A percentile compares a stretch with the other conserved stretches of the same genome.
phyloP scores from a whole-genome alignment of 2,329 filamentous ascomycete genomes.

The Neonectria magnoliae region DNA sequence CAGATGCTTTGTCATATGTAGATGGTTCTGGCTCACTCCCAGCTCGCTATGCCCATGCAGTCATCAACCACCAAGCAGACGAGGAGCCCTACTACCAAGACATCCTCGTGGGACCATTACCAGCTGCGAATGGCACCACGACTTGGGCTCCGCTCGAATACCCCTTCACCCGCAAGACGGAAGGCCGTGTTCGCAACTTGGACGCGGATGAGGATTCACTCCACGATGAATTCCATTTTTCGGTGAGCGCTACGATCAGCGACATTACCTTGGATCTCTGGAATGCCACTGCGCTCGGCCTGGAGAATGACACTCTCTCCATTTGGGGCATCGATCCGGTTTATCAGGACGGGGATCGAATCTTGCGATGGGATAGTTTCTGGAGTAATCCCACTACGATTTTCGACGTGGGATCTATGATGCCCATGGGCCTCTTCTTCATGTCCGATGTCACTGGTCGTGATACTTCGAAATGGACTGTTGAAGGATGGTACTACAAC shows the following conservation, averaged over 20 bases:
- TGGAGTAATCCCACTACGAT: constrained; percentile 14
- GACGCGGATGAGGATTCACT: constrained; percentile 10
- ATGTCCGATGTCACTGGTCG: constrained; percentile 19
- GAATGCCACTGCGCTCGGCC: constrained; percentile 19
- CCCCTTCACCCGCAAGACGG: constrained; percentile 17
- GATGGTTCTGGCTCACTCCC: constrained; percentile 5
- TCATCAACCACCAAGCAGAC: constrained; percentile 16
- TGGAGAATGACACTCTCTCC: constrained; percentile 17
- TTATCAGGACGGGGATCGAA: constrained; percentile 8
- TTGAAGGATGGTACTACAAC: constrained; percentile 22
- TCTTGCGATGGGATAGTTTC: constrained; percentile 18
- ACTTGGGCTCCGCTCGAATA: constrained; percentile 16
- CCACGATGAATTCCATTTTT: neutral
- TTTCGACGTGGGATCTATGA: constrained; percentile 21
- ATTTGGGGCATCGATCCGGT: constrained; percentile 20
- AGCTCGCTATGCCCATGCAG: constrained; percentile 11
- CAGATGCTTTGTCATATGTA: constrained; percentile 14
- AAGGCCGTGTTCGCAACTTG: constrained; percentile 11
- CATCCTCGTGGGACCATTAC: constrained; percentile 13
- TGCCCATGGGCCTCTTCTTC: constrained; percentile 21
- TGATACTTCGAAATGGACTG: constrained; percentile 13
- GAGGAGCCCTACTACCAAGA: constrained; percentile 18
- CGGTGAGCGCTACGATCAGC: constrained; percentile 1
- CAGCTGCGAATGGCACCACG: constrained; percentile 9
- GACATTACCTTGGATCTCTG: constrained; percentile 20